Evolutionary conservation across 179 eudicot genomes (phyloP).

Genomic region (Spergularia azorica): DNA sequence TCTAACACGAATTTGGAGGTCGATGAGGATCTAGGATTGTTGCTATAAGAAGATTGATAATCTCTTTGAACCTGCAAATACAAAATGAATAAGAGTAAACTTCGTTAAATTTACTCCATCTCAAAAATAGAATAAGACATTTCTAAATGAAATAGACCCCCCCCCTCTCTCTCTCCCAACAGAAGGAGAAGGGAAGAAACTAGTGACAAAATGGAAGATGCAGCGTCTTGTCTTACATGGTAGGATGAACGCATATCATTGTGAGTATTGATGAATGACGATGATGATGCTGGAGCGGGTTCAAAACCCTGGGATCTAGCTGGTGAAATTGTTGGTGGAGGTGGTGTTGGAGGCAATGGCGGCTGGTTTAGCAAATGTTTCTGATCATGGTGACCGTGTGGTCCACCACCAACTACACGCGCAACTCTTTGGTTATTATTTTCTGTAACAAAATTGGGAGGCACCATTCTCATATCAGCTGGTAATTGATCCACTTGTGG

Average conservation of each 20-base stretch:
- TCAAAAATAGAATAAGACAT: neutral
- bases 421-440: constrained; percentile 44
- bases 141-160: neutral
- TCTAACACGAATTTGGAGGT: constrained; percentile 42
- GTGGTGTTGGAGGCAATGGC: constrained; percentile 94
- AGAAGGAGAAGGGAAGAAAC: neutral
- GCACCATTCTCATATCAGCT: constrained; percentile 45
- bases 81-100: neutral
- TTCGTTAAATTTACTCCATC: neutral
- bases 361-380: constrained; percentile 68
- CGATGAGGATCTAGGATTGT: constrained; percentile 34
- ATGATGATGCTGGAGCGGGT: constrained; percentile 42
- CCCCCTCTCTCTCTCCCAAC: too few species aligned
- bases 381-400: constrained; percentile 51
- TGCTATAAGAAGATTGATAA: constrained; percentile 42
- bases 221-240: constrained; percentile 47
- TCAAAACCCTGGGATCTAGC: constrained; percentile 55
- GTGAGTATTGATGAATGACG: constrained; percentile 50
- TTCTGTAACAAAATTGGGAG: constrained; percentile 44
- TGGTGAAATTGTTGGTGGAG: constrained; percentile 65
- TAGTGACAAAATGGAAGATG: neutral
- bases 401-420: constrained; percentile 31
- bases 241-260: constrained; percentile 51
- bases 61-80: constrained; percentile 59
- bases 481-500: constrained; percentile 38